Conservation (phyloP, 2,329 filamentous ascomycete species). For the Paecilomyces dactylethromorphus region DNA sequence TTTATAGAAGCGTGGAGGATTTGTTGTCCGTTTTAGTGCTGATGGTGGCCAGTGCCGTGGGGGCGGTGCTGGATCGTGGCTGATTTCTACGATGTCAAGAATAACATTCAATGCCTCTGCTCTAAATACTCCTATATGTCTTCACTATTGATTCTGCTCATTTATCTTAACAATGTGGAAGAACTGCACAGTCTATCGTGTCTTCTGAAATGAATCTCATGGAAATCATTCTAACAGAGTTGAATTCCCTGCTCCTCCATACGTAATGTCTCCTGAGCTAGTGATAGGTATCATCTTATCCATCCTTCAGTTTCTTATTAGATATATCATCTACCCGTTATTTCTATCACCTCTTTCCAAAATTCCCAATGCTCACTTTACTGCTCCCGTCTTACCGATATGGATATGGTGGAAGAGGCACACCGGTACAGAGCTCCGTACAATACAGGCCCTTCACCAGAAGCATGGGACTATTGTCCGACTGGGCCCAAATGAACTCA, state of each 20-base stretch:
- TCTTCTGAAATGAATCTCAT: background rate
- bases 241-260: background rate
- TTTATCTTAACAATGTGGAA: background rate
- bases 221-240: background rate
- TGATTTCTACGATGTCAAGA: background rate
- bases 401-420: slow-evolving; percentile 59
- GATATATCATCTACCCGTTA: slow-evolving; percentile 17
- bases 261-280: background rate
- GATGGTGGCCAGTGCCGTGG: background rate
- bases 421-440: slow-evolving; percentile 49
- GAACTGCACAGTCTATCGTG: background rate
- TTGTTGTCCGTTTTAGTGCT: background rate
- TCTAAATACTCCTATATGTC: too few species aligned
- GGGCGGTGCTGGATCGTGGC: background rate
- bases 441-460: slow-evolving; percentile 50
- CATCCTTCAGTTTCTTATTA: slow-evolving; percentile 13
- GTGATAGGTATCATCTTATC: background rate
- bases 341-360: slow-evolving; percentile 53
- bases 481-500: slow-evolving; percentile 58
- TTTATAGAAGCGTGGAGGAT: background rate
- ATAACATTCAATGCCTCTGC: background rate
- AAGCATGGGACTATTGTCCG: slow-evolving; percentile 52
- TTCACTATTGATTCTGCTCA: background rate
- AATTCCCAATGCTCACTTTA: slow-evolving; percentile 60
- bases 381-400: slow-evolving; percentile 49